phyloP scores from a whole-genome alignment of 2,329 filamentous ascomycete genomes.

The Tolypocladium nubicola region DNA sequence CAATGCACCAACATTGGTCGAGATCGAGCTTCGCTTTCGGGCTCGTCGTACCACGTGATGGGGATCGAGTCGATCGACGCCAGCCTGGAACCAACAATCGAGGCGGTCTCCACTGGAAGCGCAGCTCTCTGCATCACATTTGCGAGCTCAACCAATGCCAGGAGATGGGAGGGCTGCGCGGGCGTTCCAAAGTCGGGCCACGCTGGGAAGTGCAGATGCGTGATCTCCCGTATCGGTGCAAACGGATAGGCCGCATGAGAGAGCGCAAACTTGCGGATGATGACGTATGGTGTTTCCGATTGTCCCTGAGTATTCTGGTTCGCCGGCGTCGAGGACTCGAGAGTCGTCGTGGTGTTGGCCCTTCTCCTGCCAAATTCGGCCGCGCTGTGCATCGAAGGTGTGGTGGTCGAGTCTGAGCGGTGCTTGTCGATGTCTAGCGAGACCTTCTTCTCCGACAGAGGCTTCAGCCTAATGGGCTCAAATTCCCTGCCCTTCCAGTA shows the following conservation, averaged over 20 bases:
- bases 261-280: constrained; percentile 78
- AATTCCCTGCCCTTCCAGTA: constrained; percentile 82
- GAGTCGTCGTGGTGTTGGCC: constrained; percentile 41
- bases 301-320: constrained; percentile 15
- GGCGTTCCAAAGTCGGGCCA: constrained; percentile 97
- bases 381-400: constrained; percentile 10
- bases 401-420: constrained; percentile 25
- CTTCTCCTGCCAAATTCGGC: constrained; percentile 36
- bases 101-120: constrained; percentile 34
- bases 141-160: constrained; percentile 82
- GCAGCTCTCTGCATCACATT: constrained; percentile 59
- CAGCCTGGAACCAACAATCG: constrained; percentile 19
- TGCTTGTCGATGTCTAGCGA: constrained; percentile 59
- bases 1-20: constrained; percentile 88
- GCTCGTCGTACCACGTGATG: constrained; percentile 45
- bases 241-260: constrained; percentile 71
- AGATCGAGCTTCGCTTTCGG: constrained; percentile 38
- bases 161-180: constrained; percentile 74
- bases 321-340: constrained; percentile 22
- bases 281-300: constrained; percentile 61
- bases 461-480: constrained; percentile 63
- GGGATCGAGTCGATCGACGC: constrained; percentile 17
- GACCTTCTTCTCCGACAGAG: constrained; percentile 72
- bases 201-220: constrained; percentile 86
- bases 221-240: constrained; percentile 79